A percentile compares a stretch with the other conserved stretches of the same genome.
phyloP scores from a whole-genome alignment of 768 basidiomycete genomes.

The Boletus sp. region DNA sequence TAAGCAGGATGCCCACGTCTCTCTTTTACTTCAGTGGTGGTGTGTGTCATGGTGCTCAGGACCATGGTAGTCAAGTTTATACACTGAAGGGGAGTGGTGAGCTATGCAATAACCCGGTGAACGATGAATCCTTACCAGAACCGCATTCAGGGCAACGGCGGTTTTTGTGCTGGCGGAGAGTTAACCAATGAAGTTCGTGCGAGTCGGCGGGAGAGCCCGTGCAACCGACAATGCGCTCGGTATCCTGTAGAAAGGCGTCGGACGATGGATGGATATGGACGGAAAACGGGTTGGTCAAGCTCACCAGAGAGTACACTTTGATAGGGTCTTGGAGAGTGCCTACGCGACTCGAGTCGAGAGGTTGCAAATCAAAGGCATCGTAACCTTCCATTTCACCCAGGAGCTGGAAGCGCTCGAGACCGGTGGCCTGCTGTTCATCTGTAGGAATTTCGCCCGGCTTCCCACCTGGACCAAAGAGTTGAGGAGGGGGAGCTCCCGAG shows the following conservation, averaged over 20 bases:
- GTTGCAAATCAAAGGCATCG: constrained; percentile 84
- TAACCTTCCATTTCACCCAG: constrained; percentile 85
- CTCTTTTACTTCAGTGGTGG: constrained; percentile 38
- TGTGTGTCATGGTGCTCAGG: constrained; percentile 46
- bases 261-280: not conserved
- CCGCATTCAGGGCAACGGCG: constrained; percentile 92
- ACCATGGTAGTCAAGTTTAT: constrained; percentile 71
- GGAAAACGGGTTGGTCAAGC: constrained; percentile 25
- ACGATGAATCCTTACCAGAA: constrained; percentile 56
- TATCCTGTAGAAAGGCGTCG: constrained; percentile 48
- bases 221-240: constrained; percentile 86
- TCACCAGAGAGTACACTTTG: constrained; percentile 80
- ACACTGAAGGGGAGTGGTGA: constrained; percentile 45
- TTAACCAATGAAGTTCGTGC: constrained; percentile 90
- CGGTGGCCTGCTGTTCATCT: constrained; percentile 89
- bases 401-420: constrained; percentile 93
- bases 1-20: constrained; percentile 2
- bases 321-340: constrained; percentile 88
- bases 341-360: constrained; percentile 78
- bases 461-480: constrained; percentile 68
- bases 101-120: not conserved
- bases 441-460: constrained; percentile 75
- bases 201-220: constrained; percentile 94
- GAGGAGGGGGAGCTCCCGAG: constrained; percentile 61
- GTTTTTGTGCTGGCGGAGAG: constrained; percentile 57